A percentile compares a stretch with the other conserved stretches of the same genome.
Conservation (phyloP, 106 monocot species). For the Triglochin maritima region DNA sequence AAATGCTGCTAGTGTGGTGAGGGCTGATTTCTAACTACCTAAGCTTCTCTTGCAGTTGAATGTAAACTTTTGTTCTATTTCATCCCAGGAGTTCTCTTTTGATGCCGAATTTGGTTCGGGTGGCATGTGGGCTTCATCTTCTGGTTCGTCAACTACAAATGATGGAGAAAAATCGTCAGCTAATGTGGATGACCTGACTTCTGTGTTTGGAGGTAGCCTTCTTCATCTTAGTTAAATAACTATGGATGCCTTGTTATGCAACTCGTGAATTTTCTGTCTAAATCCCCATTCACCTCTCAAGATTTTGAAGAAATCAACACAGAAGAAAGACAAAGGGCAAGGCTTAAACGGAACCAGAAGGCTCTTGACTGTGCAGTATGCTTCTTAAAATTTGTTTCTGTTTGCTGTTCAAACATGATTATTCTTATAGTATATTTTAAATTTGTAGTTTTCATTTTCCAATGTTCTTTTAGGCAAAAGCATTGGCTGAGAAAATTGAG, state of each 20-base stretch:
- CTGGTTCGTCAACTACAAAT: conserved; percentile 33
- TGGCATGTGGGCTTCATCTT: conserved; percentile 23
- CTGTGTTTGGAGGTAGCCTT: conserved; percentile 79
- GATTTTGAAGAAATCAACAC: conserved; percentile 88
- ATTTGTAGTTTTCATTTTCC: background rate
- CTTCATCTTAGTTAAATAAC: too few relatives aligned
- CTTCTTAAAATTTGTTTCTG: background rate
- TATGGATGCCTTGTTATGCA: too few relatives aligned
- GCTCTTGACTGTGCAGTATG: conserved; percentile 68
- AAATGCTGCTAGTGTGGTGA: conserved; percentile 46
- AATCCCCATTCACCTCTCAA: conserved; percentile 50
- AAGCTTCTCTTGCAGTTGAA: background rate
- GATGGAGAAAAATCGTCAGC: conserved; percentile 55
- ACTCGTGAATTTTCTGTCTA: conserved; percentile 4
- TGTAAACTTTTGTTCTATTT: conserved; percentile 2
- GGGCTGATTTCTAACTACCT: background rate
- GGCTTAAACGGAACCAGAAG: conserved; percentile 70
- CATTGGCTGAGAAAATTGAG: conserved; percentile 36
- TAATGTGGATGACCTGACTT: conserved; percentile 70
- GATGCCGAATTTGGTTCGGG: conserved; percentile 34
- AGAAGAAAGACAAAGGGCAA: conserved; percentile 83
- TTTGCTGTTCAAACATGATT: conserved; percentile 1
- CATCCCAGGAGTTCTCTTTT: conserved; percentile 52
- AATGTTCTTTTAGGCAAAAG: conserved; percentile 51
- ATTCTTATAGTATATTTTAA: conserved; percentile 1